Percentiles rank a stretch among this genome's conserved stretches.
Evolutionary conservation across 176 grass and related monocot species (phyloP).

Genomic region (Lolium rigidum): DNA sequence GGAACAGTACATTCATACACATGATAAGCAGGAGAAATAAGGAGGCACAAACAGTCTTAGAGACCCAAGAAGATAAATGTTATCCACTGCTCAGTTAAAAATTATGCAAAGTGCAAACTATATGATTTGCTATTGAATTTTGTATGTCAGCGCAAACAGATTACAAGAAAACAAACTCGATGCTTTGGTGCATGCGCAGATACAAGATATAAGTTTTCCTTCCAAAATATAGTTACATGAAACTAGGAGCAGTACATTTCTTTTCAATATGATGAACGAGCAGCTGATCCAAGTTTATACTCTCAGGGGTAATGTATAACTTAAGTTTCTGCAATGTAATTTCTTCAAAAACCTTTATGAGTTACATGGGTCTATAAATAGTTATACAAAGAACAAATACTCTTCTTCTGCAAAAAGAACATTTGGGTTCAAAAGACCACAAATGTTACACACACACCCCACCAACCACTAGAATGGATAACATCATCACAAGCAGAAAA

Average conservation of each 20-base stretch:
- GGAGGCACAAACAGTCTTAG: constrained; percentile 10
- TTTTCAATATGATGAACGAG: constrained; percentile 26
- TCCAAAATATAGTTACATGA: constrained; percentile 27
- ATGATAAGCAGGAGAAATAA: neutral
- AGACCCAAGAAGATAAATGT: neutral
- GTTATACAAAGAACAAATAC: neutral
- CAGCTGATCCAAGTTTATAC: constrained; percentile 6
- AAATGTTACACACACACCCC: neutral
- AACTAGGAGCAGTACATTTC: neutral
- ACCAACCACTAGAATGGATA: neutral
- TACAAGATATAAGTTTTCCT: neutral
- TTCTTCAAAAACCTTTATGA: neutral
- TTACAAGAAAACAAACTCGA: constrained; percentile 9
- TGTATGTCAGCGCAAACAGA: neutral
- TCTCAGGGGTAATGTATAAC: neutral
- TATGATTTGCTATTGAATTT: constrained; percentile 6
- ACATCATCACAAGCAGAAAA: constrained; percentile 32
- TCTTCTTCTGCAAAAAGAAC: neutral
- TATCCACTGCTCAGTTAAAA: neutral
- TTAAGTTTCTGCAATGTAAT: neutral
- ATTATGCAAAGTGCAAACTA: constrained; percentile 7
- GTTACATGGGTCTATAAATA: constrained; percentile 11
- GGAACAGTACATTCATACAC: constrained; percentile 17
- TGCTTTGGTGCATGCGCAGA: neutral
- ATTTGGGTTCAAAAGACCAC: neutral